phyloP scores from a whole-genome alignment of 768 basidiomycete genomes.

The Harrya chromipes region DNA sequence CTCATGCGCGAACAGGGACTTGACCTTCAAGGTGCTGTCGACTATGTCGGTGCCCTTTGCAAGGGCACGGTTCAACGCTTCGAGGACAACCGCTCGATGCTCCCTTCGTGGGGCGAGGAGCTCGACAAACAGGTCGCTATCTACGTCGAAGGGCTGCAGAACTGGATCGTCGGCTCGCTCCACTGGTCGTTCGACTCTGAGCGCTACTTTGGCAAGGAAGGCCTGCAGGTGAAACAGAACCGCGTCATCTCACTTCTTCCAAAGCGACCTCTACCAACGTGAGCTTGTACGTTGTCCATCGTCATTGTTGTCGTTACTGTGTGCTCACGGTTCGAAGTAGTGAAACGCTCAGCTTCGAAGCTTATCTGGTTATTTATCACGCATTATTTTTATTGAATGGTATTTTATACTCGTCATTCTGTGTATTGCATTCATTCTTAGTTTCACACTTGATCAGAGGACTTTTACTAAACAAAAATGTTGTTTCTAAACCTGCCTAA shows the following conservation, averaged over 20 bases:
- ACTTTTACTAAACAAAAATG: slow-evolving; percentile 1
- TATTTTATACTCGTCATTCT: slow-evolving; percentile 1
- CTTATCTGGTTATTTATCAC: slow-evolving; percentile 1
- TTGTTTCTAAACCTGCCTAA: not conserved
- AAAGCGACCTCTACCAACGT: slow-evolving; percentile 19
- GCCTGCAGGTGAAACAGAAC: slow-evolving; percentile 50
- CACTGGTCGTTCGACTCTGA: slow-evolving; percentile 72
- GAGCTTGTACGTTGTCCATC: not conserved
- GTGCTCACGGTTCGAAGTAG: not conserved
- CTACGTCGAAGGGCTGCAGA: slow-evolving; percentile 62
- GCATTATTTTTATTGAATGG: slow-evolving; percentile 7
- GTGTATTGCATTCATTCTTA: slow-evolving; percentile 10
- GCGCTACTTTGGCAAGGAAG: slow-evolving; percentile 64
- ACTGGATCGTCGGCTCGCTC: slow-evolving; percentile 70
- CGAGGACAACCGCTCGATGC: slow-evolving; percentile 38
- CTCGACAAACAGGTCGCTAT: slow-evolving; percentile 54
- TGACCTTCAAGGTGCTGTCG: slow-evolving; percentile 58
- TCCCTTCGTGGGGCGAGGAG: slow-evolving; percentile 64
- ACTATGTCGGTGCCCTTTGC: slow-evolving; percentile 63
- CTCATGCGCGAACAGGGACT: slow-evolving; percentile 60
- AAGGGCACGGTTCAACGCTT: slow-evolving; percentile 52
- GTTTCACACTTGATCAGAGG: slow-evolving; percentile 6
- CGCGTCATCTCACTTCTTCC: slow-evolving; percentile 53
- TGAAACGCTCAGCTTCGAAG: not conserved
- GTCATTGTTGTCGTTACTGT: not conserved